A percentile compares a stretch with the other conserved stretches of the same genome.
Conservation (phyloP, 2,329 filamentous ascomycete genomes). For the Fusarium sp. region DNA sequence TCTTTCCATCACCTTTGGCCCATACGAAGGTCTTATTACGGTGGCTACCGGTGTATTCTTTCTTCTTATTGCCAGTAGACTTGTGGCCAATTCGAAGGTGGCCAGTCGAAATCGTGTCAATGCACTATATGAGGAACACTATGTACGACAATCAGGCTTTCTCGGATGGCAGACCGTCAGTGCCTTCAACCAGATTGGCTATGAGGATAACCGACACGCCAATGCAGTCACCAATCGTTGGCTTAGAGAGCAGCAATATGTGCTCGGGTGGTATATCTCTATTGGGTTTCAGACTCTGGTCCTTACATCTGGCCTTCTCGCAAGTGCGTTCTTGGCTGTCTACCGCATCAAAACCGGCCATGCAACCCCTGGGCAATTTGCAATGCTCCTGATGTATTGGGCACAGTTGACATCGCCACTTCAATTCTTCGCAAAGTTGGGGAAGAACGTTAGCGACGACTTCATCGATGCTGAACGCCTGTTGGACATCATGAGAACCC, state of each 20-base stretch:
- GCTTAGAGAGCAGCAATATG: conserved; percentile 52
- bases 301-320: conserved; percentile 75
- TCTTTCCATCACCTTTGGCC: conserved; percentile 67
- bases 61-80: conserved; percentile 63
- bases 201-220: conserved; percentile 66
- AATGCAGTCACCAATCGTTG: conserved; percentile 59
- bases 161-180: conserved; percentile 70
- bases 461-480: conserved; percentile 69
- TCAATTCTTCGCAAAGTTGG: conserved; percentile 72
- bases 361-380: conserved; percentile 74
- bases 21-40: conserved; percentile 72
- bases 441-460: conserved; percentile 66
- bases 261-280: conserved; percentile 60
- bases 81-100: conserved; percentile 62
- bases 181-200: conserved; percentile 68
- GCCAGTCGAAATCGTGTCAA: conserved; percentile 63
- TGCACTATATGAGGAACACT: conserved; percentile 66
- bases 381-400: conserved; percentile 79
- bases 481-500: conserved; percentile 67
- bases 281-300: conserved; percentile 70
- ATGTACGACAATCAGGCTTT: conserved; percentile 65
- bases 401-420: conserved; percentile 76
- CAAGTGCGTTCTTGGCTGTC: conserved; percentile 68
- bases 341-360: conserved; percentile 73
- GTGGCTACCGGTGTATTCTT: conserved; percentile 68